Evolutionary conservation across 768 basidiomycete genomes (phyloP).

Genomic region (Pisolithus microcarpus): DNA sequence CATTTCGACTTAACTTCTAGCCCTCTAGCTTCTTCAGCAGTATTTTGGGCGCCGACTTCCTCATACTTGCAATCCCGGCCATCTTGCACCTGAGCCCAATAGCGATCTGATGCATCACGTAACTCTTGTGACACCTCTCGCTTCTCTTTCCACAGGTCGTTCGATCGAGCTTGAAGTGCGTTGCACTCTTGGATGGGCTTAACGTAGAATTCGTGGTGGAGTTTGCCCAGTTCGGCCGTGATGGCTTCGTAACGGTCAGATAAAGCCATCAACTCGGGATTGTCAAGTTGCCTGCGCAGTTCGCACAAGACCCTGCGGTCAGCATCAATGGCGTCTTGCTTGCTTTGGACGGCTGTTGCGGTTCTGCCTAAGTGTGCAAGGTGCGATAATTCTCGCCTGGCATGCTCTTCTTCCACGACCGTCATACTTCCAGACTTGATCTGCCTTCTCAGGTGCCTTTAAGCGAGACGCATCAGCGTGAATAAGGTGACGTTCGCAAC

Average conservation of each 20-base stretch:
- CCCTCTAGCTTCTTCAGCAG: conserved; percentile 50
- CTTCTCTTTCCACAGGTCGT: conserved; percentile 65
- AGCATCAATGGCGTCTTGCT: conserved; percentile 75
- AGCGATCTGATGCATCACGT: conserved; percentile 82
- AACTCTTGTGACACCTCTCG: conserved; percentile 63
- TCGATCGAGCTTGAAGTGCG: conserved; percentile 59
- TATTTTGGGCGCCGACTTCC: conserved; percentile 63
- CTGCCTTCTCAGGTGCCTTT: conserved; percentile 76
- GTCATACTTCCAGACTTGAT: conserved; percentile 90
- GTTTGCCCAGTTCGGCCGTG: conserved; percentile 74
- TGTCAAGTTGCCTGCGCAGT: conserved; percentile 77
- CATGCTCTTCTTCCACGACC: conserved; percentile 91
- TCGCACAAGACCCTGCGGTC: conserved; percentile 71
- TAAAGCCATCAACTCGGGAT: conserved; percentile 78
- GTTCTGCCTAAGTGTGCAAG: conserved; percentile 61
- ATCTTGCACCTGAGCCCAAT: conserved; percentile 79
- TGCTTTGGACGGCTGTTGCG: conserved; percentile 74
- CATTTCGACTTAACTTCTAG: conserved; percentile 71
- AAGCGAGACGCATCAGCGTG: conserved; percentile 3
- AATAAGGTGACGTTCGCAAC: conserved; percentile 1
- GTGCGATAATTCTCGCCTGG: conserved; percentile 77
- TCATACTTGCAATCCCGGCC: conserved; percentile 82
- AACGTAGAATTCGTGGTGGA: conserved; percentile 81
- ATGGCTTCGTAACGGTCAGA: conserved; percentile 77
- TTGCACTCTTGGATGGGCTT: conserved; percentile 88